Evolutionary conservation across 148 eudicot genomes (phyloP), one percentile per base, ranked within the genome.

Genomic region (Rhododendron henanense): DNA sequence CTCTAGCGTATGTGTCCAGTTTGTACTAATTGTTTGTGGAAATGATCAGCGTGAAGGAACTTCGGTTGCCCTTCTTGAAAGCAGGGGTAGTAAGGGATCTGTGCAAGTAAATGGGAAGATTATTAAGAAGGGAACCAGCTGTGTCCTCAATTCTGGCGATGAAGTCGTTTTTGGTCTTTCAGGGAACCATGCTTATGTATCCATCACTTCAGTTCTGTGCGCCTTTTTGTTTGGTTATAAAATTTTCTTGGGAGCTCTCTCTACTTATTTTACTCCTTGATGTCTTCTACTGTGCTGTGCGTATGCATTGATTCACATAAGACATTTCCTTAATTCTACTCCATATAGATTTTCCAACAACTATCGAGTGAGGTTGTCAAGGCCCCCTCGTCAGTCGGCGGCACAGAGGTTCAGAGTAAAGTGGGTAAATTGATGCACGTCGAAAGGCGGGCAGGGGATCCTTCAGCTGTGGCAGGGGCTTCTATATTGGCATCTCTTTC

Each of bases 131-230:
- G 92, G 89, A 65, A 85, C 88, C 45, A 90, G 81, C 84, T 89
- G 93, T 82, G 89, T 81, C 86, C 88, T 96, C 89, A 91, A 89
- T 88, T 96, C 99, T 10, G 99, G 99, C 82, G 99, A 96, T 89
- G 98, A 96, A 75, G 85, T 96, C 88, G 88, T 92, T 59, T 94
- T 96, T 71, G 94, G 96, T 23, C 63, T 87, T 83, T 81, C 84
- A 41, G 98, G 94, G 82, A 93, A 86, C 88, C 93, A 94, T 88
- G 94, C 96, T 73, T 96, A 96, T 94, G 99, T 96, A 96, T 94
- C 94, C 96, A 91, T 88, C 50, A 7, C 74, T 41, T 87, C 10
- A 10, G 10, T 25, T 73, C 59, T 16, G 84, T 37, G 18, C 5
- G 63, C 18, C 63, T 80, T 51, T 61, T 47, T 48, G 61, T 4